Conservation (phyloP, 75 land plant species). For the Pinus tabuliformis region DNA sequence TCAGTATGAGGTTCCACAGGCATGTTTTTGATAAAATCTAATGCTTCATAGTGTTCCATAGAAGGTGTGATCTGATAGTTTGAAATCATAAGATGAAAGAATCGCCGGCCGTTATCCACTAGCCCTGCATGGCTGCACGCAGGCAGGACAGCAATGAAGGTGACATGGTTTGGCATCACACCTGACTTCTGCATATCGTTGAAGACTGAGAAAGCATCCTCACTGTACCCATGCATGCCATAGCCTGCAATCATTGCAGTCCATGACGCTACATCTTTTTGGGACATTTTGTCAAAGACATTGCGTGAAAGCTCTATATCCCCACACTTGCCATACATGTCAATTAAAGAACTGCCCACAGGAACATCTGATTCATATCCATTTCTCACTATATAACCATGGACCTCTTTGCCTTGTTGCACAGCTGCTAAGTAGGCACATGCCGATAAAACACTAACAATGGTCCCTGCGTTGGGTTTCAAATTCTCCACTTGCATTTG, state of each 20-base stretch:
- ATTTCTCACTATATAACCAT: constrained; percentile 11
- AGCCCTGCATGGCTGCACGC: constrained; percentile 20
- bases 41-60: constrained; percentile 19
- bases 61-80: constrained; percentile 8
- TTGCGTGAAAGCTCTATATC: not conserved
- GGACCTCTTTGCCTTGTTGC: constrained; percentile 8
- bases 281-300: not conserved
- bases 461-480: constrained; percentile 4
- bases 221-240: constrained; percentile 5
- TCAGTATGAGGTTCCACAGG: not conserved
- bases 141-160: constrained; percentile 10
- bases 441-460: constrained; percentile 4
- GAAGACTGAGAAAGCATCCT: constrained; percentile 11
- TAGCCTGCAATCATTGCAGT: constrained; percentile 14
- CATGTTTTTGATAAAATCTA: not conserved
- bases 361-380: not conserved
- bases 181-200: not conserved
- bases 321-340: constrained; percentile 16
- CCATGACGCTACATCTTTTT: constrained; percentile 10
- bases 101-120: constrained; percentile 8
- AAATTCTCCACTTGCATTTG: constrained; percentile 6
- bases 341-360: constrained; percentile 2
- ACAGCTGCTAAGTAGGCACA: constrained; percentile 5
- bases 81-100: constrained; percentile 14
- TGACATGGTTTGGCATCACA: constrained; percentile 14